Base-by-base conservation (phyloP, 305 asterid genomes). In the Fraxinus angustifolia region DNA sequence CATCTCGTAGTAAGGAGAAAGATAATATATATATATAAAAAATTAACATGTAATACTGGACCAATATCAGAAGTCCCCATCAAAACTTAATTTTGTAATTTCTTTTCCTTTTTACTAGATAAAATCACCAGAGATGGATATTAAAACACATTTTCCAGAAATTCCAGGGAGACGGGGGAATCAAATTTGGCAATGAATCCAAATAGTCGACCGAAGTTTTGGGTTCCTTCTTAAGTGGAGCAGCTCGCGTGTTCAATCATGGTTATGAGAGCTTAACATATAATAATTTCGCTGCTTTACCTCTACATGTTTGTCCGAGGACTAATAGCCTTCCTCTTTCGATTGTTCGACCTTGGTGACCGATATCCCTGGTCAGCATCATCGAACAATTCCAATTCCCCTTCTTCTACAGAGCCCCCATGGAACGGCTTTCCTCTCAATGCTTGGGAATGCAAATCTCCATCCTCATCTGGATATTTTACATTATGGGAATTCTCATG, bases 331-430 rank as follows among this genome's bases (percentile, higher is more conserved):
- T 88, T 95, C 84, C 96, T 89, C 88, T 93, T 93, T 38, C 90
- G 95, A 50, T 60, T 82, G 78, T 30, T 82, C 0, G 87, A 79
- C 86, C 79, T 87, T n/a, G 98, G 98, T 8, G 97, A 92, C 34
- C 56, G 90, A 83, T 85, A 80, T 11, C 85, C 93, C 62, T 86
- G 77, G 78, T 86, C 91, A 23, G 75, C 84, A 81, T 86, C 91
- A 74, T 88, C 93, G 79, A 87, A 83, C 11, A 85, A 85, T 36
- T 86, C 94, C 14, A 93, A 82, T 86, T 94, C 98, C 34, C 98
- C 98, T 88, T 94, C 98, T 89, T 94, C 97, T 26, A 91, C 96
- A 0, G 82, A 76, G 34, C 87, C 90, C 78, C 87, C 88, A 11
- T 75, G 85, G 3, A 85, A 78, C 12, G 85, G 82, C 62, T 86